Conservation (phyloP, 2,329 filamentous ascomycete genomes). For the Colletotrichum shisoi region DNA sequence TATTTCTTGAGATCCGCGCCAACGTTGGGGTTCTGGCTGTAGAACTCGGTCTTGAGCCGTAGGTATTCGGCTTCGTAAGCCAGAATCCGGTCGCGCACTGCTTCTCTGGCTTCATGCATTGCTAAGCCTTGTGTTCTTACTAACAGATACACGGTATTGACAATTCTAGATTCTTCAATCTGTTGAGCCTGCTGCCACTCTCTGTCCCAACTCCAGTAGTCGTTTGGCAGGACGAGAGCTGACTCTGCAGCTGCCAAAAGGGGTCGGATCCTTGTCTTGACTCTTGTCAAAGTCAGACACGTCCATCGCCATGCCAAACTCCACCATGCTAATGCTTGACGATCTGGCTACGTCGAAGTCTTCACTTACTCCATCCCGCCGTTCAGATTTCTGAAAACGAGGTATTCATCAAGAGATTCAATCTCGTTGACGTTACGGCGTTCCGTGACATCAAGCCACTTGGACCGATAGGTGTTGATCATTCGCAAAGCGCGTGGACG, state of each 20-base stretch:
- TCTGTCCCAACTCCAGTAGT: slow-evolving; percentile 31
- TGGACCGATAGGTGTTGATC: slow-evolving; percentile 23
- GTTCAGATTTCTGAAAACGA: slow-evolving; percentile 21
- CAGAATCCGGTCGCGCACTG: slow-evolving; percentile 4
- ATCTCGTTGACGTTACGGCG: slow-evolving; percentile 5
- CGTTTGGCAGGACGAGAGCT: slow-evolving; percentile 25
- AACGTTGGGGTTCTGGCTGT: background rate
- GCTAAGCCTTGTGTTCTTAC: slow-evolving; percentile 10
- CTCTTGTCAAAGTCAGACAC: slow-evolving; percentile 6
- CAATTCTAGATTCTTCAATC: slow-evolving; percentile 15
- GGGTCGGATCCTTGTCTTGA: background rate
- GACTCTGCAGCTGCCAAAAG: slow-evolving; percentile 19
- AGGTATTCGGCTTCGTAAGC: slow-evolving; percentile 13
- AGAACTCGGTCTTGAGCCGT: slow-evolving; percentile 15
- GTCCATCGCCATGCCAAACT: slow-evolving; percentile 19
- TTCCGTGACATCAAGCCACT: slow-evolving; percentile 29
- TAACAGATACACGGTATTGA: slow-evolving; percentile 22
- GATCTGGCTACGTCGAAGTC: background rate
- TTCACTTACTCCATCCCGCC: slow-evolving; percentile 29
- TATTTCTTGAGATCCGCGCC: slow-evolving; percentile 1
- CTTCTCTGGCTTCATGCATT: slow-evolving; percentile 8
- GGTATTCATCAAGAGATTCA: slow-evolving; percentile 15
- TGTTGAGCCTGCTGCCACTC: slow-evolving; percentile 19
- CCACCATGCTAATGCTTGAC: slow-evolving; percentile 3
- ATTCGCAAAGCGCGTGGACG: slow-evolving; percentile 15